A percentile compares a stretch with the other conserved stretches of the same genome.
phyloP scores from a whole-genome alignment of 1,139 yeast genomes.

The Scheffersomyces quercinus region DNA sequence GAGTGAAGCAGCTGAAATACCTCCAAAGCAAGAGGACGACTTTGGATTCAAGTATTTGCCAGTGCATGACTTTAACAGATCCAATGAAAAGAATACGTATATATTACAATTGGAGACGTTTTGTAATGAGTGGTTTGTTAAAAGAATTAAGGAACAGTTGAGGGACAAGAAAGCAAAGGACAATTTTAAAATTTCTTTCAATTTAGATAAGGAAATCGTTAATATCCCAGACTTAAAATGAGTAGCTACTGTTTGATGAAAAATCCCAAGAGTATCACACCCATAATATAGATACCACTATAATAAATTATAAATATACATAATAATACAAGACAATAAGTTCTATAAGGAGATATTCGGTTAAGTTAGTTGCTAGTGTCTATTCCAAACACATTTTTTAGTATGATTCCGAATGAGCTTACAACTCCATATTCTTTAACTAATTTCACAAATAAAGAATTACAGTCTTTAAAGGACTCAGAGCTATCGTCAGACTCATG shows the following conservation, averaged over 20 bases:
- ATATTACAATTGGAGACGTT: slow-evolving; percentile 28
- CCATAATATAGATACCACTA: too few species aligned
- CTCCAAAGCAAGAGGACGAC: slow-evolving; percentile 10
- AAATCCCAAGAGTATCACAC: slow-evolving; percentile 1
- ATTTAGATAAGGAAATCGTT: slow-evolving; percentile 27
- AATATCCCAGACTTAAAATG: slow-evolving; percentile 6
- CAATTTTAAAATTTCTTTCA: slow-evolving; percentile 16
- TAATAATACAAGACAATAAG: too few species aligned
- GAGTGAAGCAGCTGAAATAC: not conserved
- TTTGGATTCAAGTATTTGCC: slow-evolving; percentile 30
- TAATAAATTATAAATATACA: too few species aligned
- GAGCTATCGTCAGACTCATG: slow-evolving; percentile 9
- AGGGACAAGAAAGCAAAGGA: not conserved
- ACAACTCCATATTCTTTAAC: slow-evolving; percentile 27
- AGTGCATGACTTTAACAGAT: slow-evolving; percentile 35
- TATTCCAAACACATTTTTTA: slow-evolving; percentile 23
- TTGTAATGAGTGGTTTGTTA: slow-evolving; percentile 27
- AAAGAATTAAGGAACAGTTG: slow-evolving; percentile 4
- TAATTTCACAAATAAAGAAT: slow-evolving; percentile 20
- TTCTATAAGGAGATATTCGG: too few species aligned
- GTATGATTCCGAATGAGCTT: slow-evolving; percentile 23
- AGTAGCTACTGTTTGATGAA: not conserved
- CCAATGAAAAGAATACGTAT: slow-evolving; percentile 33
- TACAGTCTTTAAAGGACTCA: slow-evolving; percentile 1
- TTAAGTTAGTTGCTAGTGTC: not conserved